A percentile compares a stretch with the other conserved stretches of the same genome.
Conservation (phyloP, 2,329 filamentous ascomycete species). For the Calonectria multiphialidica region DNA sequence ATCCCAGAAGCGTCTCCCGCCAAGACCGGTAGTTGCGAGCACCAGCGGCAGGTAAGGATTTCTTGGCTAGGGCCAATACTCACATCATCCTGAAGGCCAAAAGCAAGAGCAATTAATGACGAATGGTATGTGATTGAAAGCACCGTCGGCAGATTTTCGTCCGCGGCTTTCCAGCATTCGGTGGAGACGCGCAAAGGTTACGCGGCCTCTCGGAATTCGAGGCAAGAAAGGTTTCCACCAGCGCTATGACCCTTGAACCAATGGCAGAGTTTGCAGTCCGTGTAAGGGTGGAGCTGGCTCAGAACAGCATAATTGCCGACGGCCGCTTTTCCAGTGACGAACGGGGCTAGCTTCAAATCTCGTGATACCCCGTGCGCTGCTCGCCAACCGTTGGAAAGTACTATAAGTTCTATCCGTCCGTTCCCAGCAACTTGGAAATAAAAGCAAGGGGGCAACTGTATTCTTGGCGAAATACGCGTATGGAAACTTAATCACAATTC, state of each 20-base stretch:
- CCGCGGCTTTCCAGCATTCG: background rate
- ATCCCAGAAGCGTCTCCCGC: background rate
- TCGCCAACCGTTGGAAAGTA: too few species aligned
- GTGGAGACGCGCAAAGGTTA: background rate
- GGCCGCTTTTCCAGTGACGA: background rate
- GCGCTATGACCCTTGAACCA: background rate
- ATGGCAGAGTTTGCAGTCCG: background rate
- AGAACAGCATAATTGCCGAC: background rate
- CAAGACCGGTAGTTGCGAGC: background rate
- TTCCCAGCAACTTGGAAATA: too few species aligned
- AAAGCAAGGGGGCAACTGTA: too few species aligned
- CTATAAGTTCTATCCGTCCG: too few species aligned
- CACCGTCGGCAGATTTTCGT: slow-evolving; percentile 5
- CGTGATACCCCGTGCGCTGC: too few species aligned
- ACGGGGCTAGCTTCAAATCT: too few species aligned
- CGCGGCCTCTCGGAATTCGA: background rate
- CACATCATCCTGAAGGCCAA: background rate
- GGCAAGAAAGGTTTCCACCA: background rate
- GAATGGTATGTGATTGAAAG: background rate
- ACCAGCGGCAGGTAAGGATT: background rate
- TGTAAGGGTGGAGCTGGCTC: background rate
- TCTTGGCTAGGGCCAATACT: background rate
- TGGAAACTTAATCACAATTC: too few species aligned
- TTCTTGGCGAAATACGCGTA: too few species aligned
- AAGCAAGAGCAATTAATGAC: background rate